phyloP scores from a whole-genome alignment of 331 rosid species.

The Prunus yedoensis region DNA sequence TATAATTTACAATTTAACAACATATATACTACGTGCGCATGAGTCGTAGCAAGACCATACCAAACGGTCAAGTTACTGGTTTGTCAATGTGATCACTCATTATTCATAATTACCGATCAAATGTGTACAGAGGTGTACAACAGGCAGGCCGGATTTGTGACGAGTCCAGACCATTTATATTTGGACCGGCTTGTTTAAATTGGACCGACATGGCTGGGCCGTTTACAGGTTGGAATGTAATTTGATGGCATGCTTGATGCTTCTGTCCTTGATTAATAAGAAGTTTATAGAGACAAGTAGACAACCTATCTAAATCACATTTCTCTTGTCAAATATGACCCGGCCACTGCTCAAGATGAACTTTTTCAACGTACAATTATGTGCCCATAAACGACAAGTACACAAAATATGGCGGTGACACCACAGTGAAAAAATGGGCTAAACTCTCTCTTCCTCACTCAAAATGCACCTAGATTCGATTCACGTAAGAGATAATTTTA shows the following conservation, averaged over 20 bases:
- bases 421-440: fast-evolving
- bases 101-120: neutral
- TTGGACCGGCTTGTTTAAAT: too few species aligned
- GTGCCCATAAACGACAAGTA: too few species aligned
- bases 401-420: too few species aligned
- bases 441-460: too few species aligned
- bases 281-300: neutral
- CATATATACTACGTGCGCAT: neutral
- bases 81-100: neutral
- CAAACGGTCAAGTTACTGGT: too few species aligned
- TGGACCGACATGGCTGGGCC: too few species aligned
- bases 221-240: neutral
- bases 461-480: too few species aligned
- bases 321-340: neutral
- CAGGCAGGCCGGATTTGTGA: too few species aligned
- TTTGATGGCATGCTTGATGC: neutral
- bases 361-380: neutral
- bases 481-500: fast-evolving
- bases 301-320: neutral
- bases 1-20: too few species aligned
- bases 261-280: neutral
- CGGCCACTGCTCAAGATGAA: neutral
- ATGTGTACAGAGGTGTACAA: neutral
- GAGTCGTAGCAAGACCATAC: too few species aligned
- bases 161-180: too few species aligned